phyloP scores from a whole-genome alignment of 345 rosid genomes.

The Melaleuca quinquenervia region DNA sequence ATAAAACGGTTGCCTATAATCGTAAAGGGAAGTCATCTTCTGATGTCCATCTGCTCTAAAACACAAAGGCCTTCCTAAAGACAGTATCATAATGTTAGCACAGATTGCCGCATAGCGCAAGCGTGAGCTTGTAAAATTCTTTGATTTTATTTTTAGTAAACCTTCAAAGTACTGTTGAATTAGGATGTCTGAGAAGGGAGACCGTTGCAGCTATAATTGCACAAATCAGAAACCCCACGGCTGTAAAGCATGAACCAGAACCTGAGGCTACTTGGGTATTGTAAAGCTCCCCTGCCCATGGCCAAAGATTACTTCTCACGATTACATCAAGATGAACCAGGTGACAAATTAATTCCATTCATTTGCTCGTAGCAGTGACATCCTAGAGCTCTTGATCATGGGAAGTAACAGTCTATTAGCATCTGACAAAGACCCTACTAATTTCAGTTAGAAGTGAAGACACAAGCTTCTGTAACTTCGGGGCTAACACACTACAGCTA shows the following conservation, averaged over 20 bases:
- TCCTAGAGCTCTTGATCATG: not conserved
- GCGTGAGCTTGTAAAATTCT: not conserved
- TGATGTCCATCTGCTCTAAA: not conserved
- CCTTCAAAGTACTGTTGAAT: not conserved
- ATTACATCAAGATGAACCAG: not conserved
- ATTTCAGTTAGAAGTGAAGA: not conserved
- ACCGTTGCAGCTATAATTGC: not conserved
- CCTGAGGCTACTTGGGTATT: not conserved
- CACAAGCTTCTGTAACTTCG: not conserved
- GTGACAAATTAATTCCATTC: not conserved
- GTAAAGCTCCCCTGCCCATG: not conserved
- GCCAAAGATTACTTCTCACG: not conserved
- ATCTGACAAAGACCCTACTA: not conserved
- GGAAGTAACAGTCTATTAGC: not conserved
- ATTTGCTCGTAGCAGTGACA: no score
- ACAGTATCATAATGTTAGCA: not conserved
- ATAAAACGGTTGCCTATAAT: not conserved
- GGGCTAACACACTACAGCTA: not conserved
- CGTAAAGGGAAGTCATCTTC: not conserved
- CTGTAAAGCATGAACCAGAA: not conserved
- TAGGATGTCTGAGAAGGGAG: not conserved
- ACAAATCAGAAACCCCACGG: not conserved
- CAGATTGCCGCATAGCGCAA: not conserved
- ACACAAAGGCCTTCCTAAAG: not conserved
- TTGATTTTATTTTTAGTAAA: not conserved